Evolutionary conservation across 306 rosid genomes (phyloP).

Genomic region (Ormosia emarginata): DNA sequence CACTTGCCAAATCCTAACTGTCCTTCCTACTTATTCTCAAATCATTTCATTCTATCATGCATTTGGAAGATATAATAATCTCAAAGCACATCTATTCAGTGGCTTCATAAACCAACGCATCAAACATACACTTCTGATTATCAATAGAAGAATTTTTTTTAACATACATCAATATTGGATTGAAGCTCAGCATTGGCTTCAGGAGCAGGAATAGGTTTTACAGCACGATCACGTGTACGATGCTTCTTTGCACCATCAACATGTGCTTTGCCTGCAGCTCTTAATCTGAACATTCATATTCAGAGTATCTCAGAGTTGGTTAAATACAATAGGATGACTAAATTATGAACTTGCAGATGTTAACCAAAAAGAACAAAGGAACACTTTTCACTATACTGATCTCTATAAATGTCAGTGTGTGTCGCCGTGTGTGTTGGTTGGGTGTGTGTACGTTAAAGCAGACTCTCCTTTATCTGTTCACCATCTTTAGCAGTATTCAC

Average conservation of each 20-base stretch:
- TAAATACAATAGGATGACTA: constrained; percentile 4
- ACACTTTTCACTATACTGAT: background rate
- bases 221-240: constrained; percentile 73
- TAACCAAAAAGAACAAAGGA: constrained; percentile 2
- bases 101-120: background rate
- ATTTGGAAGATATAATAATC: background rate
- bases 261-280: constrained; percentile 73
- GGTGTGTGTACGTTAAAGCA: background rate
- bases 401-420: background rate
- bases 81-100: background rate
- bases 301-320: background rate
- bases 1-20: background rate
- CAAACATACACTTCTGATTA: background rate
- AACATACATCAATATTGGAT: constrained; percentile 75
- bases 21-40: background rate
- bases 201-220: constrained; percentile 63
- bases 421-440: background rate
- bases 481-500: background rate
- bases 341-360: constrained; percentile 8
- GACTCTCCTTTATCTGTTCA: background rate
- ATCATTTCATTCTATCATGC: background rate
- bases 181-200: constrained; percentile 96
- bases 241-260: constrained; percentile 65
- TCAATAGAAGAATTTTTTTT: constrained; percentile 15
- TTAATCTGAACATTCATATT: constrained; percentile 49